Evolutionary conservation across 2,329 filamentous ascomycete genomes (phyloP).

Genomic region (Xenoacremonium recifei): DNA sequence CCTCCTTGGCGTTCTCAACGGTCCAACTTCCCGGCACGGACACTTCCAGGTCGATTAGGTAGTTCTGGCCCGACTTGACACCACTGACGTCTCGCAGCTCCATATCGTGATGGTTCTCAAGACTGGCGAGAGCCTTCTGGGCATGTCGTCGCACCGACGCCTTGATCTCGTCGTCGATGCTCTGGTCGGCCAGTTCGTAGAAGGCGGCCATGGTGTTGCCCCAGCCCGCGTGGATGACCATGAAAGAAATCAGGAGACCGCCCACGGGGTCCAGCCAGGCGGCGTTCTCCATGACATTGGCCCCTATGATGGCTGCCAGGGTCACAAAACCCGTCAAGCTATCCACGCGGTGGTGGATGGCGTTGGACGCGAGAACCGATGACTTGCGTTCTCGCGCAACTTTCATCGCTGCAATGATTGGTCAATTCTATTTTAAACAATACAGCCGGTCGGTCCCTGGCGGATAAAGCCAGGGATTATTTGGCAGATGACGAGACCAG

Average conservation of each 20-base stretch:
- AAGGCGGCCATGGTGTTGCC: conserved; percentile 81
- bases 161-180: conserved; percentile 83
- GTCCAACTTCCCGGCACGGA: conserved; percentile 77
- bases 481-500: no score
- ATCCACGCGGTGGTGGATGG: conserved; percentile 93
- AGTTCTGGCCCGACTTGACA: conserved; percentile 95
- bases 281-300: conserved; percentile 81
- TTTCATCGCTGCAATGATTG: conserved; percentile 78
- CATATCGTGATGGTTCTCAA: conserved; percentile 56
- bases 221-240: conserved; percentile 89
- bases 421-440: conserved; percentile 23
- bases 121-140: conserved; percentile 53
- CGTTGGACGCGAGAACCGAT: conserved; percentile 92
- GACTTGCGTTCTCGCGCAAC: conserved; percentile 92
- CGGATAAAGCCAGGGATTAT: no score
- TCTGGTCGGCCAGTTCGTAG: conserved; percentile 86
- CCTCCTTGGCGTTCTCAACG: conserved; percentile 63
- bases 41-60: conserved; percentile 85
- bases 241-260: conserved; percentile 84
- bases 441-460: no score
- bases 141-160: conserved; percentile 66
- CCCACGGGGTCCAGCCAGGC: conserved; percentile 94
- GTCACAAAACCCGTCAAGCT: conserved; percentile 94
- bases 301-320: conserved; percentile 81
- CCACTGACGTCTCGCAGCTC: conserved; percentile 79